A percentile compares a stretch with the other conserved stretches of the same genome.
Conservation (phyloP, 2,329 filamentous ascomycete genomes). For the Beauveria asiatica region DNA sequence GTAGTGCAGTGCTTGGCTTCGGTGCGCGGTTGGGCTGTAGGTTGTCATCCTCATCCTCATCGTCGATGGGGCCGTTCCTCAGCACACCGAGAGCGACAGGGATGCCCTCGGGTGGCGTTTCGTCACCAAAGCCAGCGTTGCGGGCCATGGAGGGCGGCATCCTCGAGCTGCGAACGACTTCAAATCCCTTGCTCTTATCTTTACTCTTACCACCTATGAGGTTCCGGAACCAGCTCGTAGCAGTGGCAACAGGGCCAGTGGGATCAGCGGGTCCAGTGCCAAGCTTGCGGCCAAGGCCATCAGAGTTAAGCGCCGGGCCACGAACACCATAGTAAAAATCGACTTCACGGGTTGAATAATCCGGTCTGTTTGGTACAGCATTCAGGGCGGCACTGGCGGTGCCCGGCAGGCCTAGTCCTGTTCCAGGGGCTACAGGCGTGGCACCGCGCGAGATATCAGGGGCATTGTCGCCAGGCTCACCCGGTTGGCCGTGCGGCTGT, state of each 20-base stretch:
- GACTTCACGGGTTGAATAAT: constrained; percentile 89
- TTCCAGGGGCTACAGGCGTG: constrained; percentile 34
- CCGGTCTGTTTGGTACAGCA: constrained; percentile 53
- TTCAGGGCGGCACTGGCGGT: constrained; percentile 21
- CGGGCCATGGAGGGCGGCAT: constrained; percentile 64
- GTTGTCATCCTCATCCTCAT: constrained; percentile 45
- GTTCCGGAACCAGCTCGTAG: constrained; percentile 78
- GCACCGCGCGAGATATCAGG: constrained; percentile 33
- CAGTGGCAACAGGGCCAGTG: constrained; percentile 80
- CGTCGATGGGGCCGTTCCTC: constrained; percentile 54
- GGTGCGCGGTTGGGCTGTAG: constrained; percentile 15
- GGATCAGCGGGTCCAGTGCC: constrained; percentile 94
- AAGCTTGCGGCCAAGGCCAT: constrained; percentile 70
- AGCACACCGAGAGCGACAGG: constrained; percentile 55
- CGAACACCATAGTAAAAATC: constrained; percentile 95
- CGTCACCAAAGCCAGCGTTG: constrained; percentile 48
- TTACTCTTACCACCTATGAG: constrained; percentile 79
- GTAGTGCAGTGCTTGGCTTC: constrained; percentile 24
- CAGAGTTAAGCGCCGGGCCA: constrained; percentile 76
- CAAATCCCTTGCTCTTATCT: constrained; percentile 92
- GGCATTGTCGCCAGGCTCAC: constrained; percentile 33
- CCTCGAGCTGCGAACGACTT: constrained; percentile 84
- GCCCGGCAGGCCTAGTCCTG: constrained; percentile 9
- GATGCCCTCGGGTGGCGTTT: constrained; percentile 58
- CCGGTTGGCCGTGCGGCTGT: constrained; percentile 23